Evolutionary conservation across 139 green algal genomes (phyloP).

Genomic region (Chlorella sp.): DNA sequence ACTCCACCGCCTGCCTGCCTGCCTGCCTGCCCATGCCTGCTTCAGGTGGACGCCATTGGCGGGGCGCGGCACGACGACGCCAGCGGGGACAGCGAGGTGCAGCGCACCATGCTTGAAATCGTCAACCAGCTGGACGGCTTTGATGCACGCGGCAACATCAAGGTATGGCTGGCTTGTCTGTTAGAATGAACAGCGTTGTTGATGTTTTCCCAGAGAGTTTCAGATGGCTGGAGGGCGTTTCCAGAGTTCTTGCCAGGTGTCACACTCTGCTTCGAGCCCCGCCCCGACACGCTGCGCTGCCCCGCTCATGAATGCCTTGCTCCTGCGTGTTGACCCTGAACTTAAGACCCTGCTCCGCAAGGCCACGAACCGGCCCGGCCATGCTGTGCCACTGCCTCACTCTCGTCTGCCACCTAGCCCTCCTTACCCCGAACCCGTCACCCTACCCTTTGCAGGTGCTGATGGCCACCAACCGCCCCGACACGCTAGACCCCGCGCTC

Average conservation of each 20-base stretch:
- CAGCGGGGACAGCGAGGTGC: conserved; percentile 99
- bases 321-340: too few species aligned
- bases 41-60: conserved; percentile 93
- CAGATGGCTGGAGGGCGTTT: too few species aligned
- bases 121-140: conserved; percentile 99
- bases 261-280: too few species aligned
- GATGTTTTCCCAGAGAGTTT: too few species aligned
- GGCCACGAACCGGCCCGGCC: too few species aligned
- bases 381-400: not conserved
- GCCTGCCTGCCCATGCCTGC: too few species aligned
- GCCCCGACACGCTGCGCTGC: too few species aligned
- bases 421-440: not conserved
- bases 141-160: conserved; percentile 98
- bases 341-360: too few species aligned
- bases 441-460: conserved; percentile 66
- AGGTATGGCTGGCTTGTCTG: conserved; percentile 62
- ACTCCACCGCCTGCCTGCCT: too few species aligned
- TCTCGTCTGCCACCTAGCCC: not conserved
- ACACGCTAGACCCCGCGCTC: conserved; percentile 98
- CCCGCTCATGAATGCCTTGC: too few species aligned
- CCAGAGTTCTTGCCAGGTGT: too few species aligned
- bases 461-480: conserved; percentile 96
- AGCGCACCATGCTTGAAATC: conserved; percentile 99
- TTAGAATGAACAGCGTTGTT: too few species aligned
- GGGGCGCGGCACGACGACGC: conserved; percentile 95